A percentile compares a stretch with the other conserved stretches of the same genome.
Conservation (phyloP, 306 rosid genomes). For the Fagus sylvatica region DNA sequence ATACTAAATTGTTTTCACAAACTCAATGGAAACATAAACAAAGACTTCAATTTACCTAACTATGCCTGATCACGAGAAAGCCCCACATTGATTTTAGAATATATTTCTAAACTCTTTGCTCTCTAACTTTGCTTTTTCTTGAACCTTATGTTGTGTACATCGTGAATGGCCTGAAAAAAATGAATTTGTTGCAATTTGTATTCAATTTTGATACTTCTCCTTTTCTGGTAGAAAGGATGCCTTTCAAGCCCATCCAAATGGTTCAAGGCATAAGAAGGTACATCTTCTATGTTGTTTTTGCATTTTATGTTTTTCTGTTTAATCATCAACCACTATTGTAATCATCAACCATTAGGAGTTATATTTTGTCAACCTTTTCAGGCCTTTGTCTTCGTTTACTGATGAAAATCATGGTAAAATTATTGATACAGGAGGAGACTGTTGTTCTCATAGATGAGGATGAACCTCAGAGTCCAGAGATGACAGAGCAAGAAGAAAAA, state of each 20-base stretch:
- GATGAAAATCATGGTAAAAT: neutral
- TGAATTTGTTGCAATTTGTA: slow-evolving; percentile 9
- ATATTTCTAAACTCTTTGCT: neutral
- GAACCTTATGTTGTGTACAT: neutral
- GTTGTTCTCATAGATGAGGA: slow-evolving; percentile 83
- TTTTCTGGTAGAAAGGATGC: slow-evolving; percentile 47
- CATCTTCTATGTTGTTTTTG: slow-evolving; percentile 11
- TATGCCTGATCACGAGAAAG: neutral
- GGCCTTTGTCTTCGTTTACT: slow-evolving; percentile 9
- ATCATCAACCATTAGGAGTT: neutral
- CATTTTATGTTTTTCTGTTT: slow-evolving; percentile 4
- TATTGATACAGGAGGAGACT: slow-evolving; percentile 51
- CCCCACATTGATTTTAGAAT: neutral
- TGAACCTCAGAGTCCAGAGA: slow-evolving; percentile 40
- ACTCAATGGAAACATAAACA: neutral
- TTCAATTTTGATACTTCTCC: slow-evolving; percentile 17
- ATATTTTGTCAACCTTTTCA: neutral
- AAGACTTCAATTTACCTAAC: neutral
- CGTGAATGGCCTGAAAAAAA: slow-evolving; percentile 21
- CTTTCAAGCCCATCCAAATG: slow-evolving; percentile 35
- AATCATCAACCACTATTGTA: slow-evolving; percentile 4
- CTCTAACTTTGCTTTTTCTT: neutral
- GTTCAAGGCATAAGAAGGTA: slow-evolving; percentile 59
- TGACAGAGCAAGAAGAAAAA: slow-evolving; percentile 44
- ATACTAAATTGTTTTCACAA: neutral